Conservation (phyloP, 164 flowering plant species). For the Annona squamosa region DNA sequence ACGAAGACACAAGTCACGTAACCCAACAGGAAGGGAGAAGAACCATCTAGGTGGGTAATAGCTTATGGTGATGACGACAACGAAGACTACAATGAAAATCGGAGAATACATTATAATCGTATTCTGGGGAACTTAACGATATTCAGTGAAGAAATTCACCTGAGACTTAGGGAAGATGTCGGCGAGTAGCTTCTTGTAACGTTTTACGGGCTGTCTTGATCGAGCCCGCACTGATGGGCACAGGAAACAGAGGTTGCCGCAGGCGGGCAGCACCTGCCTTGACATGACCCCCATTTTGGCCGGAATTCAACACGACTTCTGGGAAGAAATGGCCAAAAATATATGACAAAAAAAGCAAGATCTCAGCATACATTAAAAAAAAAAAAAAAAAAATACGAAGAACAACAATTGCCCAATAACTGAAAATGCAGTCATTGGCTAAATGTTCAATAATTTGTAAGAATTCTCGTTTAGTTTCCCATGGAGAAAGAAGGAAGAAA, state of each 20-base stretch:
- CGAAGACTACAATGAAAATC: background rate
- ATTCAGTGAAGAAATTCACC: constrained; percentile 25
- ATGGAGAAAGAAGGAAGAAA: background rate
- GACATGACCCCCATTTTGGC: constrained; percentile 78
- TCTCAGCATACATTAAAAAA: background rate
- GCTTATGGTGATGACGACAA: background rate
- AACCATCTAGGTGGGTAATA: background rate
- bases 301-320: constrained; percentile 13
- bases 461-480: background rate
- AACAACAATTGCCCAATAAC: background rate
- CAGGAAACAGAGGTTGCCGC: constrained; percentile 73
- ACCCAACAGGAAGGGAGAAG: background rate
- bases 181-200: constrained; percentile 79
- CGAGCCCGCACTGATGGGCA: constrained; percentile 86
- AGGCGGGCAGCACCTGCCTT: constrained; percentile 72
- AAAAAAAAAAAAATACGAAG: background rate
- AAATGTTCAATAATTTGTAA: background rate
- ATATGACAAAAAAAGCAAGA: background rate
- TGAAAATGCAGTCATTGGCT: background rate
- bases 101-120: background rate
- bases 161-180: constrained; percentile 70
- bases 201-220: constrained; percentile 84
- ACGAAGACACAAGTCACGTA: background rate
- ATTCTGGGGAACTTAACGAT: background rate
- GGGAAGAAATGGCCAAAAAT: background rate